Evolutionary conservation across 1,284 basidiomycete species (phyloP).

Genomic region (Ceratobasidium sp.): DNA sequence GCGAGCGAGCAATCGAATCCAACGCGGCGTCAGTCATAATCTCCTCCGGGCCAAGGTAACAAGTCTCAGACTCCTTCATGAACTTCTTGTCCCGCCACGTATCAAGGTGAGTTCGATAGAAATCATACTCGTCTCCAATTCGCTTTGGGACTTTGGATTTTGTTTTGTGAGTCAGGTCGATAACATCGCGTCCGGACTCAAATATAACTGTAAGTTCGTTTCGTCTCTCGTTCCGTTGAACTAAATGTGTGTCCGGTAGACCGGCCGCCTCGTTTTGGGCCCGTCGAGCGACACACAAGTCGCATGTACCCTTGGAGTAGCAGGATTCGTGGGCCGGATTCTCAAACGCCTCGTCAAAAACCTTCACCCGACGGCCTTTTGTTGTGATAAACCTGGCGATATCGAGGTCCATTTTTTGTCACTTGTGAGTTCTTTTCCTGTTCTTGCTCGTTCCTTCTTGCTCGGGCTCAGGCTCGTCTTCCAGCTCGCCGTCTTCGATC

Average conservation of each 20-base stretch:
- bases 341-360: background rate
- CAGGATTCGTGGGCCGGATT: constrained; percentile 1
- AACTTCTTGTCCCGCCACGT: too few species aligned
- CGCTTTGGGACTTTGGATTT: background rate
- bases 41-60: constrained; percentile 4
- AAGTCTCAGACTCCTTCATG: background rate
- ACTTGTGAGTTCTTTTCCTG: background rate
- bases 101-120: too few species aligned
- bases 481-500: background rate
- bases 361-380: background rate
- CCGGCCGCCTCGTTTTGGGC: background rate
- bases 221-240: background rate
- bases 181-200: background rate
- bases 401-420: background rate
- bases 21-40: constrained; percentile 1
- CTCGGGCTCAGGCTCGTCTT: background rate
- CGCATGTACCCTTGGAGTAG: background rate
- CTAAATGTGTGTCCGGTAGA: background rate
- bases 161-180: too few species aligned
- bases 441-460: background rate
- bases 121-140: background rate
- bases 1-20: background rate
- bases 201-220: background rate
- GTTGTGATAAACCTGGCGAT: constrained; percentile 23
- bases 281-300: constrained; percentile 7